These are phyloP conservation scores for Coprinopsis marcescibilis DNA, from an alignment of 768 basidiomycete species.

Conservation along the genomic window DNA sequence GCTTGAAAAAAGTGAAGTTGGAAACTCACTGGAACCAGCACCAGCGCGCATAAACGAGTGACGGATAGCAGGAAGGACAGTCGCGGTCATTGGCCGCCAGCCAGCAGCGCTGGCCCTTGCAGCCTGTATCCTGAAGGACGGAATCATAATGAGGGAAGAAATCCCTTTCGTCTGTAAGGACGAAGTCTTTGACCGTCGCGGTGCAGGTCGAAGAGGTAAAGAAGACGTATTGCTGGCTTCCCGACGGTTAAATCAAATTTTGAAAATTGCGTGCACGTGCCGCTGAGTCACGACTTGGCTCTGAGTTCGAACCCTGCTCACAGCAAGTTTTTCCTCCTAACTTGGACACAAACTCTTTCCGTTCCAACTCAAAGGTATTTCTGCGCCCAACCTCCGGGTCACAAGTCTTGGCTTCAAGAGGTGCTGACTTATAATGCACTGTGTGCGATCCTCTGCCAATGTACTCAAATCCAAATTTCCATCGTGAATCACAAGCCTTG, in stretches of 20 bases:
- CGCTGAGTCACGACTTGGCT: too few species aligned
- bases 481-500: too few species aligned
- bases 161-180: conserved; percentile 1
- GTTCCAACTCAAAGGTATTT: too few species aligned
- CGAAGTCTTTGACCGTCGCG: conserved; percentile 1
- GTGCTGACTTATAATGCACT: too few species aligned
- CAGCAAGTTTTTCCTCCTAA: too few species aligned
- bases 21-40: not conserved
- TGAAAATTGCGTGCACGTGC: conserved; percentile 1
- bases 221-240: not conserved
- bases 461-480: too few species aligned
- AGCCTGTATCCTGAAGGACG: conserved; percentile 1
- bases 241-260: not conserved
- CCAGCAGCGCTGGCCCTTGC: conserved; percentile 1
- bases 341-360: too few species aligned
- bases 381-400: too few species aligned
- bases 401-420: too few species aligned
- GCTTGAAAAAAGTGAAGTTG: not conserved
- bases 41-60: not conserved
- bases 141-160: conserved; percentile 1
- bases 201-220: not conserved
- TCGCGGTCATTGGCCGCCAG: not conserved
- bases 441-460: too few species aligned
- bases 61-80: not conserved
- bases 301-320: too few species aligned